A percentile compares a stretch with the other conserved stretches of the same genome.
phyloP scores from a whole-genome alignment of 805 yeast species.

The Candida lessepsii region DNA sequence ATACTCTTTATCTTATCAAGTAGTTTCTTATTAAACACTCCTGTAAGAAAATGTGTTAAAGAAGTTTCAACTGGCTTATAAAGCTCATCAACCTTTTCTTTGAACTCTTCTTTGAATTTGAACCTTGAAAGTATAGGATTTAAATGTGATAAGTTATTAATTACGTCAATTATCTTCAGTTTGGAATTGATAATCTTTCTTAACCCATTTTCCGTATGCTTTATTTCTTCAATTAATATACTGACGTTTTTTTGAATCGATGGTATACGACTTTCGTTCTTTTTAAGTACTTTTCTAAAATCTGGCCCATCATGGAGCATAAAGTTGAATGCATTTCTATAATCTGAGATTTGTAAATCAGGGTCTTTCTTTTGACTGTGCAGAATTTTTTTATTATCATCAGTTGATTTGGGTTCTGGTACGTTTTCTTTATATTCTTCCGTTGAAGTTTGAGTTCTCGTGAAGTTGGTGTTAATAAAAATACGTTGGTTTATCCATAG shows the following conservation, averaged over 20 bases:
- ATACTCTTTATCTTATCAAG: slow-evolving; percentile 25
- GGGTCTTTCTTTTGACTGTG: background rate
- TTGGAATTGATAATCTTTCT: slow-evolving; percentile 21
- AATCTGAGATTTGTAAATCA: slow-evolving; percentile 17
- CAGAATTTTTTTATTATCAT: no score
- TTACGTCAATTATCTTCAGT: slow-evolving; percentile 22
- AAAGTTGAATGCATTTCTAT: slow-evolving; percentile 32
- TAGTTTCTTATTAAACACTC: slow-evolving; percentile 28
- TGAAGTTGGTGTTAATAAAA: background rate
- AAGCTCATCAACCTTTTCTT: slow-evolving; percentile 21
- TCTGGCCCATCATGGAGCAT: slow-evolving; percentile 45
- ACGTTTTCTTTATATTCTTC: no score
- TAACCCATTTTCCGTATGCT: slow-evolving; percentile 26
- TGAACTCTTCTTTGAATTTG: slow-evolving; percentile 26
- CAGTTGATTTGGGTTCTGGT: no score
- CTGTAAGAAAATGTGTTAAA: slow-evolving; percentile 25
- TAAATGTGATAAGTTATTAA: slow-evolving; percentile 21
- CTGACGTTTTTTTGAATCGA: slow-evolving; percentile 23
- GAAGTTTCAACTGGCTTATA: slow-evolving; percentile 36
- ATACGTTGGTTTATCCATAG: slow-evolving; percentile 25
- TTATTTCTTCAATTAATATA: slow-evolving; percentile 31
- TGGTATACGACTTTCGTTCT: slow-evolving; percentile 33
- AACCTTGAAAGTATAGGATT: slow-evolving; percentile 25
- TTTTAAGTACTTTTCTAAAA: slow-evolving; percentile 31
- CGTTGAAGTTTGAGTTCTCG: background rate